Conservation (phyloP, 164 flowering plant genomes). For the Nelumbo lutea region DNA sequence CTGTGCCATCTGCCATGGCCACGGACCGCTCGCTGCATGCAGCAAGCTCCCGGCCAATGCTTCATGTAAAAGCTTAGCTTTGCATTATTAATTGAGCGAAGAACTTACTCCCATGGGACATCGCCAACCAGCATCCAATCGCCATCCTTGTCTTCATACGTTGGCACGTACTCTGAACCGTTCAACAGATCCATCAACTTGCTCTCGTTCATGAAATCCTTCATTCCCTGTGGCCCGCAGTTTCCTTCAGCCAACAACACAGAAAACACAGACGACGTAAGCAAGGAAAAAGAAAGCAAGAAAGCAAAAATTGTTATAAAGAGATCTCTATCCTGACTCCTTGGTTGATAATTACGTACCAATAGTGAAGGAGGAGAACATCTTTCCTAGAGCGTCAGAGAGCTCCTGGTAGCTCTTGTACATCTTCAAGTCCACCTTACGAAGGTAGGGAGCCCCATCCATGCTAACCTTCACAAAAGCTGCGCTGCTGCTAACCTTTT, state of each 20-base stretch:
- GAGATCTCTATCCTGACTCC: no score
- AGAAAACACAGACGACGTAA: neutral
- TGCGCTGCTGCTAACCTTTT: constrained; percentile 21
- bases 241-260: constrained; percentile 31
- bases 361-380: constrained; percentile 69
- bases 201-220: constrained; percentile 81
- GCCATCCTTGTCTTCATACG: constrained; percentile 86
- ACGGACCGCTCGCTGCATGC: no score
- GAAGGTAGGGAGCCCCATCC: constrained; percentile 72
- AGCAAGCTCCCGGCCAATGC: no score
- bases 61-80: neutral
- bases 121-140: constrained; percentile 95
- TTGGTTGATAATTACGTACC: constrained; percentile 25
- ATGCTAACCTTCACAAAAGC: constrained; percentile 67
- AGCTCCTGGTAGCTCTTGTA: constrained; percentile 62
- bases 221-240: constrained; percentile 71
- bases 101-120: constrained; percentile 87
- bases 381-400: constrained; percentile 51
- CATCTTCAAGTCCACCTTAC: constrained; percentile 71
- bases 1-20: no score
- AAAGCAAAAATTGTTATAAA: no score
- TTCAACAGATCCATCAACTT: constrained; percentile 72
- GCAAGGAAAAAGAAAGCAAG: no score
- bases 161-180: constrained; percentile 70
- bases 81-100: neutral